Conservation (phyloP, 2,329 filamentous ascomycete species). For the Colletotrichum lindemuthianum region DNA sequence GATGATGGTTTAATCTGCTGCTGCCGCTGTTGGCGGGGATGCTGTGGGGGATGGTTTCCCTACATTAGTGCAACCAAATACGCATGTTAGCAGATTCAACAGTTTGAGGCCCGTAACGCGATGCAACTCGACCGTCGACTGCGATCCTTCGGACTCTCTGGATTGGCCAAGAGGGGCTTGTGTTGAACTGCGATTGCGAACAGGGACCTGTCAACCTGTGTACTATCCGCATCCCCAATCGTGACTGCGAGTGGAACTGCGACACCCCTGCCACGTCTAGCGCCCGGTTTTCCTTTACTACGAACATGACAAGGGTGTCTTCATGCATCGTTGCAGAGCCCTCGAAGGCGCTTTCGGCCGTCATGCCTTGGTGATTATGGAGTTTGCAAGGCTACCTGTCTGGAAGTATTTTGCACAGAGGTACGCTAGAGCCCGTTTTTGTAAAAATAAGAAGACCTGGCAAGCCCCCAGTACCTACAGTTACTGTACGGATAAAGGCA, state of each 20-base stretch:
- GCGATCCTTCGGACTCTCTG: not conserved
- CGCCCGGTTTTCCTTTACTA: constrained; percentile 8
- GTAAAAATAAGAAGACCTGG: too few relatives aligned
- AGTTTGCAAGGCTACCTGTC: too few relatives aligned
- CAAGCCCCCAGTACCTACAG: not conserved
- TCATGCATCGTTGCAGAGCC: constrained; percentile 9
- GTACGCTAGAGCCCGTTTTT: too few relatives aligned
- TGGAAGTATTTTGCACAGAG: too few relatives aligned
- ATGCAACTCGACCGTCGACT: not conserved
- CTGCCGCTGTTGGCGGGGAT: too few relatives aligned
- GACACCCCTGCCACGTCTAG: constrained; percentile 23
- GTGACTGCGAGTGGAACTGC: constrained; percentile 1
- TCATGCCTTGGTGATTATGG: not conserved
- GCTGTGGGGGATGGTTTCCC: too few relatives aligned
- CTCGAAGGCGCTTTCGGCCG: constrained; percentile 14
- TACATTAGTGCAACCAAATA: too few relatives aligned
- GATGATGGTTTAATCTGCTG: constrained; percentile 3
- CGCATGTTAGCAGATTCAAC: not conserved
- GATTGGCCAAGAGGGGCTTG: too few relatives aligned
- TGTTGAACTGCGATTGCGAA: too few relatives aligned
- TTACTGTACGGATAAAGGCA: not conserved
- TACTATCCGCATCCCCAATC: too few relatives aligned
- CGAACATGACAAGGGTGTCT: constrained; percentile 3
- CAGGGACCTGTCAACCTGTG: too few relatives aligned
- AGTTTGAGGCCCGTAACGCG: not conserved